These are phyloP conservation scores for Cocos nucifera DNA, from an alignment of 176 grass and related monocot genomes.

Conservation along the genomic window DNA sequence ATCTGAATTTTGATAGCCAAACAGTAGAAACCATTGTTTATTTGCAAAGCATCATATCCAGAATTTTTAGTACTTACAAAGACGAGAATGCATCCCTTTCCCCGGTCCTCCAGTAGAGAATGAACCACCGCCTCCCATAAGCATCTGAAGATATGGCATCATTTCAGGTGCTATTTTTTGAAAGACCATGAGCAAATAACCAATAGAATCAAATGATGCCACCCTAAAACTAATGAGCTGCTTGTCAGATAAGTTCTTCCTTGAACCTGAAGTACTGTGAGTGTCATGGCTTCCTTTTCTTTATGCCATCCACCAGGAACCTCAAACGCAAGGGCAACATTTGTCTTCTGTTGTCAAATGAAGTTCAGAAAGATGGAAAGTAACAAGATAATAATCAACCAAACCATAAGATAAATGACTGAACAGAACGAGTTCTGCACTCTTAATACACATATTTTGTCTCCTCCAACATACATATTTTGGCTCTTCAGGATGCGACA, in stretches of 20 bases:
- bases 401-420: too few species aligned
- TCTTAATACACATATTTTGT: constrained; percentile 28
- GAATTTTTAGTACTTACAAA: constrained; percentile 12
- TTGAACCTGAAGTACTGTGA: constrained; percentile 72
- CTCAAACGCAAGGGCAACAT: constrained; percentile 87
- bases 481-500: constrained; percentile 33
- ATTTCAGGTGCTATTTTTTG: not conserved
- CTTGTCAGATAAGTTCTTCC: constrained; percentile 1
- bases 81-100: constrained; percentile 66
- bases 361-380: constrained; percentile 16
- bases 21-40: too few species aligned
- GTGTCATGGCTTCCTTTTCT: constrained; percentile 55
- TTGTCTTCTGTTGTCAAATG: constrained; percentile 43
- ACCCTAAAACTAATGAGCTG: not conserved
- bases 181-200: not conserved
- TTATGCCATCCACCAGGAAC: constrained; percentile 85
- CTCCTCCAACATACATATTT: constrained; percentile 80
- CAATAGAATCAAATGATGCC: constrained; percentile 1
- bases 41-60: not conserved
- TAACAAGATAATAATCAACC: constrained; percentile 1
- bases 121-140: constrained; percentile 75
- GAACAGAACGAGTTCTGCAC: too few species aligned
- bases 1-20: too few species aligned
- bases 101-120: constrained; percentile 79
- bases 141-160: constrained; percentile 34